These are phyloP conservation scores for Sicyos edulis DNA, from an alignment of 306 rosid species.

Conservation along the genomic window DNA sequence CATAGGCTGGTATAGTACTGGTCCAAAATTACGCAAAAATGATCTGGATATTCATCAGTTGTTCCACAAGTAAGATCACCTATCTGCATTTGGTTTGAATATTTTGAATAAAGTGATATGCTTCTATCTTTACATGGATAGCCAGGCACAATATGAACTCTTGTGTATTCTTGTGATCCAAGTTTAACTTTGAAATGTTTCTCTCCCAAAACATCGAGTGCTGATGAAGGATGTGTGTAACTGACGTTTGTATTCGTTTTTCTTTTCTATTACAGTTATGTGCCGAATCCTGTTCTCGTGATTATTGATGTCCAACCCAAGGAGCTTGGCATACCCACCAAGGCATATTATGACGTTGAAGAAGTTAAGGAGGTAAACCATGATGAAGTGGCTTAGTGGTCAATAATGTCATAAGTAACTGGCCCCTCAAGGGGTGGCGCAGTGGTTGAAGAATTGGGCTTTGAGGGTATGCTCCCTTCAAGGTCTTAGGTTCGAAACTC, in stretches of 20 bases:
- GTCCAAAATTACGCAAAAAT: conserved; percentile 84
- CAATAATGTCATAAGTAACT: too few relatives aligned
- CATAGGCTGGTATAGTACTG: conserved; percentile 93
- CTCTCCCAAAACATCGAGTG: not conserved
- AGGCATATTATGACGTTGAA: conserved; percentile 85
- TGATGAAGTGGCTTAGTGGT: too few relatives aligned
- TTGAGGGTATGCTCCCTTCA: too few relatives aligned
- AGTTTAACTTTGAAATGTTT: not conserved
- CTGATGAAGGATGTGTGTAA: not conserved
- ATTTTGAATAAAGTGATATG: not conserved
- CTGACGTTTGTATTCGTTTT: not conserved
- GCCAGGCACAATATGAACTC: not conserved
- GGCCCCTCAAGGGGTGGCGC: too few relatives aligned
- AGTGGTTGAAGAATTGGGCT: too few relatives aligned
- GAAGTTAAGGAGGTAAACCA: conserved; percentile 91
- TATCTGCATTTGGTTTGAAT: not conserved
- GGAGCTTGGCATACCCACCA: conserved; percentile 93
- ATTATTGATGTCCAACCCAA: conserved; percentile 87
- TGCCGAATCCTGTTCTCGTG: conserved; percentile 78
- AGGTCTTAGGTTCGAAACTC: too few relatives aligned
- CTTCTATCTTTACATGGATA: not conserved
- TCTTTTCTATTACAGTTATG: conserved; percentile 38
- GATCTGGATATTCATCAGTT: conserved; percentile 76
- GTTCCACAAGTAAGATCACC: conserved; percentile 58
- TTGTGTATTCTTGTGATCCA: too few relatives aligned